Conservation (phyloP, 257 asterid genomes). For the Agastache rugosa region DNA sequence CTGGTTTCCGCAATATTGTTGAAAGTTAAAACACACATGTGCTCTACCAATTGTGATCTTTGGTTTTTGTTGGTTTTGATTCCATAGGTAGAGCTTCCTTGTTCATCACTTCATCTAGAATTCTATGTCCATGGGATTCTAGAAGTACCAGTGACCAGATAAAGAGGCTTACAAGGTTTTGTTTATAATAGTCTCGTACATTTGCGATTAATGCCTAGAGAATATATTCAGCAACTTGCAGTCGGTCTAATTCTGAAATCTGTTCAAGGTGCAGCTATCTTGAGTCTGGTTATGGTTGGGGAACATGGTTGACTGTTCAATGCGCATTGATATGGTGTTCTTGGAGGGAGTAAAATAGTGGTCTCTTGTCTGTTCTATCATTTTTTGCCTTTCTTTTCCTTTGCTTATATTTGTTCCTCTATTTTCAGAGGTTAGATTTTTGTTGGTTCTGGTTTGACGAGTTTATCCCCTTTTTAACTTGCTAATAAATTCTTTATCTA, state of each 20-base stretch:
- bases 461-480: not conserved
- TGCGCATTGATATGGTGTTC: not conserved
- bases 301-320: not conserved
- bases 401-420: not conserved
- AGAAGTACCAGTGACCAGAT: not conserved
- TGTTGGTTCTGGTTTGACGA: slow-evolving; percentile 11
- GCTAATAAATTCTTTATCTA: not conserved
- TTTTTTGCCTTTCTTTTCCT: not conserved
- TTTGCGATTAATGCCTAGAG: not conserved
- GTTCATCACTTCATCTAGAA: not conserved
- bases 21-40: not conserved
- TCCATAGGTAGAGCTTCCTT: not conserved
- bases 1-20: not conserved
- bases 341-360: slow-evolving; percentile 7
- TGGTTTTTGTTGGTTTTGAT: not conserved
- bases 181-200: not conserved
- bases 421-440: not conserved
- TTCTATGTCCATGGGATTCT: not conserved
- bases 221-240: too few species aligned
- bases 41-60: not conserved
- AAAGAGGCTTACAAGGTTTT: not conserved
- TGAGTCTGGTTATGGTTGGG: not conserved
- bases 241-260: not conserved
- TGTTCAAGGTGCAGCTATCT: not conserved
- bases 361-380: not conserved